A percentile compares a stretch with the other conserved stretches of the same genome.
These are phyloP conservation scores for Dioszegia hungarica DNA, from an alignment of 768 basidiomycete species.

Conservation along the genomic window DNA sequence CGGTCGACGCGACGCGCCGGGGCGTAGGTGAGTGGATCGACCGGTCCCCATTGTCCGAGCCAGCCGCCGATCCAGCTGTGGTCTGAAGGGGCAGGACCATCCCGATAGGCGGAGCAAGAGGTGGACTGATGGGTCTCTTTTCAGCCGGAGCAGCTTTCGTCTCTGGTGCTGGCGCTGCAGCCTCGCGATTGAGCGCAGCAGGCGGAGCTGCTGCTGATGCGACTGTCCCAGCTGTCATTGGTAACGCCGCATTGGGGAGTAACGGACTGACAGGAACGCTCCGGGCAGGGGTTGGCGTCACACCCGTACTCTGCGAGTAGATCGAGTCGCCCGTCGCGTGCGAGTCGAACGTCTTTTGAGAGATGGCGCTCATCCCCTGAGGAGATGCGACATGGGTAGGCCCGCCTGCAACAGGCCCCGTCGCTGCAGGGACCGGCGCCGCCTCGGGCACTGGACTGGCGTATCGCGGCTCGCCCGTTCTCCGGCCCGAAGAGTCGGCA, in stretches of 20 bases:
- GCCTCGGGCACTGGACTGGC: neutral
- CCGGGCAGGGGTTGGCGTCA: constrained; percentile 15
- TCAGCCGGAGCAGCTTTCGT: neutral
- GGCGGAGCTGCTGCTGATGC: neutral
- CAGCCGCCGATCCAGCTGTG: neutral
- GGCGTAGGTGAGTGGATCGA: constrained; percentile 34
- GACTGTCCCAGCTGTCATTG: neutral
- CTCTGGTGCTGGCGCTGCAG: no score
- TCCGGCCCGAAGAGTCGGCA: constrained; percentile 18
- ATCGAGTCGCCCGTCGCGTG: constrained; percentile 14
- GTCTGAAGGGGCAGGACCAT: neutral
- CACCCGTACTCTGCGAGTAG: constrained; percentile 34
- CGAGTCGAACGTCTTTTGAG: neutral
- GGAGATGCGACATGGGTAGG: neutral
- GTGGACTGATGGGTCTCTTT: neutral
- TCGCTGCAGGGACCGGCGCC: neutral
- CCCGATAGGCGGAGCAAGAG: constrained; percentile 3
- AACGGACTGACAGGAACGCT: neutral
- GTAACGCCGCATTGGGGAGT: neutral
- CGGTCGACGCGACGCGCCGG: constrained; percentile 24
- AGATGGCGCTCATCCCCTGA: neutral
- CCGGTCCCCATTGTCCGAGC: neutral
- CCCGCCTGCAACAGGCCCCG: neutral
- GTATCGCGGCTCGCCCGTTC: constrained; percentile 26
- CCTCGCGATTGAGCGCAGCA: no score